phyloP scores from a whole-genome alignment of 1,139 yeast species.

The Blastobotrys raffinosifermentans region DNA sequence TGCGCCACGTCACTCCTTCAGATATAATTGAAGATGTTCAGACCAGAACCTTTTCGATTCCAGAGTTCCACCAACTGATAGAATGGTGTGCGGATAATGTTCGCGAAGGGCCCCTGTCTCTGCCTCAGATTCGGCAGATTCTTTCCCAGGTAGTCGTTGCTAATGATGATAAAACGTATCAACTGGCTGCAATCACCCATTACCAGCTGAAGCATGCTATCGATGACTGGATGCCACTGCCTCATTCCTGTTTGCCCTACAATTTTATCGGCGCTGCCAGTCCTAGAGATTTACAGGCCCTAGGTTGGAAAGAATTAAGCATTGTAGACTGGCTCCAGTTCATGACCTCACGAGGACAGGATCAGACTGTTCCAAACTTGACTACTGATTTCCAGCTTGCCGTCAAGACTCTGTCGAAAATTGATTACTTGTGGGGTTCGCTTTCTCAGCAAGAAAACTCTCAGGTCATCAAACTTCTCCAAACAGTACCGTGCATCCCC shows the following conservation, averaged over 20 bases:
- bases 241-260: slow-evolving; percentile 29
- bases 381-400: slow-evolving; percentile 27
- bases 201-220: slow-evolving; percentile 26
- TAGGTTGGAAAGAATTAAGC: slow-evolving; percentile 30
- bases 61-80: slow-evolving; percentile 19
- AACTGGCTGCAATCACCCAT: slow-evolving; percentile 20
- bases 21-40: slow-evolving; percentile 29
- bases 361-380: slow-evolving; percentile 13
- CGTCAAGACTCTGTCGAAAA: slow-evolving; percentile 22
- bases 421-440: slow-evolving; percentile 27
- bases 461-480: slow-evolving; percentile 19
- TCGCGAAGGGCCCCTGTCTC: slow-evolving; percentile 11
- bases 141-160: slow-evolving; percentile 17
- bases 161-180: slow-evolving; percentile 16
- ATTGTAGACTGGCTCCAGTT: slow-evolving; percentile 28
- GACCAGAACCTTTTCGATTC: slow-evolving; percentile 21
- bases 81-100: slow-evolving; percentile 19
- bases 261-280: slow-evolving; percentile 18
- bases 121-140: slow-evolving; percentile 9
- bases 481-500: slow-evolving; percentile 31
- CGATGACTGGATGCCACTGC: slow-evolving; percentile 30
- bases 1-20: slow-evolving; percentile 21
- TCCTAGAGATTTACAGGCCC: slow-evolving; percentile 16
- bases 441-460: slow-evolving; percentile 14
- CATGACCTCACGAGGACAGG: slow-evolving; percentile 12